Percentiles rank a stretch among this genome's conserved stretches.
Evolutionary conservation across 78 protist species (phyloP).

Genomic region (Dictyostelium citrinum): DNA sequence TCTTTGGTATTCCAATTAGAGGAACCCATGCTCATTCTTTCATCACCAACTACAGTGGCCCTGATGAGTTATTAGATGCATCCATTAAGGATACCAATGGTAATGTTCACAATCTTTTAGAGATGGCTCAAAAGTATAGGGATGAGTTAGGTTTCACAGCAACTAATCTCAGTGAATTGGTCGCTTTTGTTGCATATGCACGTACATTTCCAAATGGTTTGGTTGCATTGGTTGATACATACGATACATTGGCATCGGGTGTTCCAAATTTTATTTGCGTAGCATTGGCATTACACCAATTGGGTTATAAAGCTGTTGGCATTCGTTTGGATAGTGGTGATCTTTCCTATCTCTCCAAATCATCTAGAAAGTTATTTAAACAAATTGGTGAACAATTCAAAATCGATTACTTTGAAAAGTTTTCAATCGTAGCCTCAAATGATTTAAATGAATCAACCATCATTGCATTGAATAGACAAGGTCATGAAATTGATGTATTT

Average conservation of each 20-base stretch:
- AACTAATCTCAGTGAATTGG: constrained; percentile 89
- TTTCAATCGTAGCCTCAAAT: constrained; percentile 90
- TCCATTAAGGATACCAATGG: constrained; percentile 21
- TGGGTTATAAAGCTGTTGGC: constrained; percentile 90
- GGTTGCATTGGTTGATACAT: constrained; percentile 95
- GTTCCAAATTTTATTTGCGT: constrained; percentile 90
- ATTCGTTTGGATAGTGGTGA: constrained; percentile 96
- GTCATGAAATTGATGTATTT: constrained; percentile 89
- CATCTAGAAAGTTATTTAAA: constrained; percentile 56
- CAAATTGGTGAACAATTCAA: constrained; percentile 10
- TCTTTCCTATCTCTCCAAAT: constrained; percentile 85
- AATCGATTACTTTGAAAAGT: constrained; percentile 45
- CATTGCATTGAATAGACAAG: constrained; percentile 72
- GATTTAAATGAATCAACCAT: constrained; percentile 91
- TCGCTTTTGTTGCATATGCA: constrained; percentile 96
- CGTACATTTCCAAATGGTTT: constrained; percentile 91
- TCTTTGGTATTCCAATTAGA: constrained; percentile 80
- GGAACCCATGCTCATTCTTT: constrained; percentile 96
- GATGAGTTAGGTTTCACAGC: constrained; percentile 8
- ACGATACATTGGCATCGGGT: constrained; percentile 91
- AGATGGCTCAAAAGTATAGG: constrained; percentile 15
- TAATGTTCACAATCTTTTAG: constrained; percentile 39
- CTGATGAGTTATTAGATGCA: constrained; percentile 10
- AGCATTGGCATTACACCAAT: constrained; percentile 84
- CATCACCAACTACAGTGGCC: constrained; percentile 81